Base-by-base conservation (phyloP, 2,329 filamentous ascomycete genomes). In the Stachybotrys chartarum region DNA sequence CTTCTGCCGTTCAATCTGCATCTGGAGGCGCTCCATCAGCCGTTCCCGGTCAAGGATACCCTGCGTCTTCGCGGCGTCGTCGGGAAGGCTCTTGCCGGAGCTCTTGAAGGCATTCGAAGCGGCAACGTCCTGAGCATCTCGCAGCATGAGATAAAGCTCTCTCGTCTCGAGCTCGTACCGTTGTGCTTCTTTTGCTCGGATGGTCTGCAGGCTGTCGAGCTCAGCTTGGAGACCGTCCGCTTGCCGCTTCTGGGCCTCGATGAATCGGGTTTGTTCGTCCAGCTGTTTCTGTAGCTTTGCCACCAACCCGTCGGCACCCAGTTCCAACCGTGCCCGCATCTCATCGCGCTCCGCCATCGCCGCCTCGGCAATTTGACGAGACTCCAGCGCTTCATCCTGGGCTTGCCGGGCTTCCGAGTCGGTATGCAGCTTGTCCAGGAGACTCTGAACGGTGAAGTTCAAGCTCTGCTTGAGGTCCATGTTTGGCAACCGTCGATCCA, bases 401-500 rank as follows among this genome's bases (percentile, higher is more conserved):
- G 91, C 91, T 72, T 93, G 91, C 18, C 93, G 83, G 51, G 94
- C 93, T 72, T 99, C 94, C 0, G 90, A 92, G 73, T 99, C 94
- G 2, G 94, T 97, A 68, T 97, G 94, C 53, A 99, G 79, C 74
- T 95, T 96, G 75, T 97, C 94, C 59, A 99, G 79, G 62, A 99
- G 79, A 70, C 85, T 96, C 74, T 97, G 94, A 10, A 99, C 94
- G 0, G 93, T 97, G 66, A 97, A 97, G 70, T 96, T 97, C 61
- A 99, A 82, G 67, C 91, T 96, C 71, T 97, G 93, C 76, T 97
- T 97, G 57, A 99, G 82, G 70, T 99, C 94, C 85, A 97, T 93
- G 72, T 99, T 93, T 45, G 94, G 94, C 60, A 97, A 74, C 60
- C 94, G 83, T 67, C 94, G 84, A 72, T 99, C 94, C 93, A 99